These are phyloP conservation scores for Rosa persica DNA, from an alignment of 306 rosid genomes.

Conservation along the genomic window DNA sequence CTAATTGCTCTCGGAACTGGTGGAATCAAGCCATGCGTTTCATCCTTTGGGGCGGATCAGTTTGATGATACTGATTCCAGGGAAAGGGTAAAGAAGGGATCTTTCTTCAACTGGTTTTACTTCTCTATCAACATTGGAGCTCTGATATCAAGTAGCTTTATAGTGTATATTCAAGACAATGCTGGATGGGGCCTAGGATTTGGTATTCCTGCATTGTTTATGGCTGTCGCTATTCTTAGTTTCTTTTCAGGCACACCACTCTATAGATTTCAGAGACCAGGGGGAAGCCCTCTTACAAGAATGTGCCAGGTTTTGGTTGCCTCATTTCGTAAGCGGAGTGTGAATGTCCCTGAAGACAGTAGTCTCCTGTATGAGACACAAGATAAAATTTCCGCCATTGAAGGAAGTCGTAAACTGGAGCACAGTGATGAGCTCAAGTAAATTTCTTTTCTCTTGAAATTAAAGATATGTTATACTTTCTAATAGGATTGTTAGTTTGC, in stretches of 20 bases:
- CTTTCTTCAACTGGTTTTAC: conserved; percentile 98
- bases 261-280: conserved; percentile 94
- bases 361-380: conserved; percentile 72
- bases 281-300: conserved; percentile 93
- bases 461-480: background rate
- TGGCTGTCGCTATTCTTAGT: conserved; percentile 80
- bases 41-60: conserved; percentile 96
- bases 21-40: conserved; percentile 94
- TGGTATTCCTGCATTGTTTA: conserved; percentile 89
- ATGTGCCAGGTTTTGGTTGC: conserved; percentile 97
- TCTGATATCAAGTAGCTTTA: conserved; percentile 70
- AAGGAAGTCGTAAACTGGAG: conserved; percentile 92
- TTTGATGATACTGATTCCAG: conserved; percentile 87
- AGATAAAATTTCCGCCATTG: conserved; percentile 75
- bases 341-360: conserved; percentile 69
- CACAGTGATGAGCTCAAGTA: conserved; percentile 84
- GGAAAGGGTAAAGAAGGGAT: conserved; percentile 89
- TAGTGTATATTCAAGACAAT: conserved; percentile 96
- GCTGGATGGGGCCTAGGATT: conserved; percentile 98
- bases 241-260: conserved; percentile 83
- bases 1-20: conserved; percentile 97
- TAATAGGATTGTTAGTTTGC: background rate
- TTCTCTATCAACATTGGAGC: conserved; percentile 91
- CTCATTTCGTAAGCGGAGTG: conserved; percentile 58
- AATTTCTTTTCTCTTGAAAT: conserved; percentile 20